Base-by-base conservation (phyloP, 2,329 filamentous ascomycete species). In the Pestalotiopsis sp. region DNA sequence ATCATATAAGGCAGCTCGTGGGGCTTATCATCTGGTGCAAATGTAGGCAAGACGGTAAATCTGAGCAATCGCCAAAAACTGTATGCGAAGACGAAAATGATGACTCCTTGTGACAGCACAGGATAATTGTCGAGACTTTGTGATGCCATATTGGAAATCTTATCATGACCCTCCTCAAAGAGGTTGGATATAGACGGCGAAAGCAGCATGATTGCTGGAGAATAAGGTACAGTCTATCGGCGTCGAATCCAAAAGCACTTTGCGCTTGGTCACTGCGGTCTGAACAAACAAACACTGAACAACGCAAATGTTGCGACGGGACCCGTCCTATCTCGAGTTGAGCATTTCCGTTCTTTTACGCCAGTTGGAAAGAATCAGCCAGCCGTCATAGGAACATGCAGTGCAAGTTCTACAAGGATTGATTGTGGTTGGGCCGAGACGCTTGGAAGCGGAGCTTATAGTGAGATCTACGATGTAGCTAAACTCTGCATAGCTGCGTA, bases 1-100 rank as follows among this genome's bases (percentile, higher is more conserved):
- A 57, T 38, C 27, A 14, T 9, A 36, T 66, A 66, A 7, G 64
- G 64, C 27, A 66, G 64, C 58, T 60, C 58, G 3, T 6, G 38
- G 38, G 62, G 14, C n/a, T 64, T 38, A 27, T 64, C 62, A 27
- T 52, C n/a, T 25, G 62, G 27, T 20, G 62, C 36, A 31, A 52
- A 64, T 64, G 62, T 38, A 27, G 62, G 62, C 17, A 64, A 12
- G 27, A 64, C 27, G n/a, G 62, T 64, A 31, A 64, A 64, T n/a
- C 31, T 64, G 39, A 64, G 23, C 39, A 64, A 31, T 20, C 62
- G 39, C 62, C 62, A 64, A 20, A 31, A 12, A 4, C 38, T 49
- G 27, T 45, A 38, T 14, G 45, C 38, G 25, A 64, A 14, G 62
- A 49, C 1, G 39, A 20, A 64, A 17, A 64, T 27, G 9, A 52